Conservation (phyloP, 768 basidiomycete genomes). For the Auricularia sp. region DNA sequence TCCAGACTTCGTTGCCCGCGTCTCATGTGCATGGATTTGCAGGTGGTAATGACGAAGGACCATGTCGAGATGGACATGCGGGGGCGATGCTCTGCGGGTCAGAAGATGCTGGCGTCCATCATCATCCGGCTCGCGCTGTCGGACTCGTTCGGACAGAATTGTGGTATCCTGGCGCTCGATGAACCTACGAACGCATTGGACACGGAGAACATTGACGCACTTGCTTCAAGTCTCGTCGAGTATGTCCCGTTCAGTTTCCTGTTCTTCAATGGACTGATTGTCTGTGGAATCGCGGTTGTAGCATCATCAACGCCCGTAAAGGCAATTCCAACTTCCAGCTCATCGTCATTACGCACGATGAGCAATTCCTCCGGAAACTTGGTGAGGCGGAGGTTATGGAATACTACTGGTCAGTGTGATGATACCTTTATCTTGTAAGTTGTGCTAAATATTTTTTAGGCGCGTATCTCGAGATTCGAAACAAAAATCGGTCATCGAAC, state of each 20-base stretch:
- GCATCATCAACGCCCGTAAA: conserved; percentile 90
- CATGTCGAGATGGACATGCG: conserved; percentile 99
- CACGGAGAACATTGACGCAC: conserved; percentile 88
- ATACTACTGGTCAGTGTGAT: conserved; percentile 67
- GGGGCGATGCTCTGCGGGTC: conserved; percentile 94
- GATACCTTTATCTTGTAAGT: not conserved
- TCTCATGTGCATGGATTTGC: conserved; percentile 9
- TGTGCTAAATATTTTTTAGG: conserved; percentile 36
- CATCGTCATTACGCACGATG: conserved; percentile 95
- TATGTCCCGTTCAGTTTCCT: conserved; percentile 30
- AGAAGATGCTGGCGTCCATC: conserved; percentile 97
- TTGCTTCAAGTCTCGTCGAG: conserved; percentile 88
- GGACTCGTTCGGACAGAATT: conserved; percentile 95
- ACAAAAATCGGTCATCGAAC: conserved; percentile 73
- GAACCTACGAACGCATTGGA: conserved; percentile 98
- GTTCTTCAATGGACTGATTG: not conserved
- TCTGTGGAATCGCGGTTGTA: conserved; percentile 21
- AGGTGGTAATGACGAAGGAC: conserved; percentile 99
- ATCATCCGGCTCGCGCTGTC: conserved; percentile 95
- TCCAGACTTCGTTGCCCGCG: conserved; percentile 2
- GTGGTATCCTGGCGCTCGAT: conserved; percentile 93
- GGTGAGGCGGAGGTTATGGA: conserved; percentile 91
- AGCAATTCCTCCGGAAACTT: conserved; percentile 83
- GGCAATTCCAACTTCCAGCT: conserved; percentile 89
- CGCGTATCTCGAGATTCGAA: conserved; percentile 60